These are phyloP conservation scores for Penicillium sp. DNA, from an alignment of 2,329 filamentous ascomycete species.

Conservation along the genomic window DNA sequence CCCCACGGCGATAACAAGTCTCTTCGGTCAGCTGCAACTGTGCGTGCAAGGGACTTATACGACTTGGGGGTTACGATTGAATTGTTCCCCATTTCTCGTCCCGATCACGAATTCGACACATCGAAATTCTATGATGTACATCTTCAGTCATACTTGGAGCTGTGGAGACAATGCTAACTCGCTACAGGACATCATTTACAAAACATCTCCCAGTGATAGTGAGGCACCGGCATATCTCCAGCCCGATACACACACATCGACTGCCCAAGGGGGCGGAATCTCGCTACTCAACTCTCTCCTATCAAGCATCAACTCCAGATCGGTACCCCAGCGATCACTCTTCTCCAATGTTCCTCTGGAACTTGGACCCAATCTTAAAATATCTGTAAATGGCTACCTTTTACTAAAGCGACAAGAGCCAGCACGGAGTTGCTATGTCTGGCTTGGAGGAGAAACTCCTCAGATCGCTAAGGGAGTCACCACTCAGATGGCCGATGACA, in stretches of 20 bases:
- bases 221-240: conserved; percentile 58
- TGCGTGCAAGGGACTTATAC: conserved; percentile 89
- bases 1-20: conserved; percentile 71
- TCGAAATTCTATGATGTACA: conserved; percentile 85
- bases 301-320: conserved; percentile 85
- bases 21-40: conserved; percentile 69
- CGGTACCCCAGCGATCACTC: conserved; percentile 75
- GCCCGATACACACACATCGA: conserved; percentile 50
- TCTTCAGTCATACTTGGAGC: not conserved
- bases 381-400: conserved; percentile 91
- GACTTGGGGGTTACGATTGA: conserved; percentile 90
- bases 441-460: conserved; percentile 76
- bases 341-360: conserved; percentile 87
- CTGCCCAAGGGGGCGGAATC: conserved; percentile 69
- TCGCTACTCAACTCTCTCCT: conserved; percentile 73
- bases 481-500: conserved; percentile 71
- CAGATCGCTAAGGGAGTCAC: conserved; percentile 75
- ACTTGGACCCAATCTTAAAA: conserved; percentile 74
- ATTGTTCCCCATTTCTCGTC: conserved; percentile 77
- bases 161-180: conserved; percentile 8
- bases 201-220: conserved; percentile 63
- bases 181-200: conserved; percentile 80
- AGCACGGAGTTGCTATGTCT: conserved; percentile 79
- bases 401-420: conserved; percentile 79
- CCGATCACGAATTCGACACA: conserved; percentile 69